These are phyloP conservation scores for Cercospora zeae-maydis DNA, from an alignment of 2,329 filamentous ascomycete species.

Conservation along the genomic window DNA sequence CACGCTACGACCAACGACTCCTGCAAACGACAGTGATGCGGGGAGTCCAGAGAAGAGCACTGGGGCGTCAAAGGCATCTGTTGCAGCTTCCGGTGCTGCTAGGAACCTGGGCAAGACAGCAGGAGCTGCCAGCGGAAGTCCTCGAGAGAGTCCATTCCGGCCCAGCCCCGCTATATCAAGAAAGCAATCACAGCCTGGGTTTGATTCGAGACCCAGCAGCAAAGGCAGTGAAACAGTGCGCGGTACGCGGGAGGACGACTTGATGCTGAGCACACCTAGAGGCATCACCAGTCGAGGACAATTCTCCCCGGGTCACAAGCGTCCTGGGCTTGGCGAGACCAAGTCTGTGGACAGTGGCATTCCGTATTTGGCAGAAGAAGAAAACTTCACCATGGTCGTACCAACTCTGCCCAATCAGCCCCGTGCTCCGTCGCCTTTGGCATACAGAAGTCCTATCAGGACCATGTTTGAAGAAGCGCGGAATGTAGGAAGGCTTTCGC, in stretches of 20 bases:
- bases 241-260: conserved; percentile 42
- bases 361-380: conserved; percentile 40
- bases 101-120: conserved; percentile 29
- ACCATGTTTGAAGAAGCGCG: conserved; percentile 36
- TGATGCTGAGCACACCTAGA: conserved; percentile 48
- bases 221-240: conserved; percentile 33
- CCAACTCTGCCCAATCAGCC: conserved; percentile 37
- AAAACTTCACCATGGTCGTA: conserved; percentile 50
- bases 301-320: conserved; percentile 36
- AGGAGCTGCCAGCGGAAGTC: conserved; percentile 24
- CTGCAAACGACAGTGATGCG: conserved; percentile 45
- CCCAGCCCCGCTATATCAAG: conserved; percentile 27
- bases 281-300: conserved; percentile 33
- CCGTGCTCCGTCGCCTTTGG: conserved; percentile 30
- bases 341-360: conserved; percentile 41
- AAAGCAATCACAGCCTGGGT: conserved; percentile 19
- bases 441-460: conserved; percentile 33
- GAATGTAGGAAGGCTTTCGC: conserved; percentile 26
- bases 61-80: conserved; percentile 30
- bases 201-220: conserved; percentile 33
- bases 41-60: conserved; percentile 43
- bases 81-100: conserved; percentile 27
- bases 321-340: conserved; percentile 40
- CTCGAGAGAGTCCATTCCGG: conserved; percentile 35
- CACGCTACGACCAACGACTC: conserved; percentile 42